Percentiles rank a stretch among this genome's conserved stretches.
These are phyloP conservation scores for Cystofilobasidium bisporidii DNA, from an alignment of 768 basidiomycete genomes.

Conservation along the genomic window DNA sequence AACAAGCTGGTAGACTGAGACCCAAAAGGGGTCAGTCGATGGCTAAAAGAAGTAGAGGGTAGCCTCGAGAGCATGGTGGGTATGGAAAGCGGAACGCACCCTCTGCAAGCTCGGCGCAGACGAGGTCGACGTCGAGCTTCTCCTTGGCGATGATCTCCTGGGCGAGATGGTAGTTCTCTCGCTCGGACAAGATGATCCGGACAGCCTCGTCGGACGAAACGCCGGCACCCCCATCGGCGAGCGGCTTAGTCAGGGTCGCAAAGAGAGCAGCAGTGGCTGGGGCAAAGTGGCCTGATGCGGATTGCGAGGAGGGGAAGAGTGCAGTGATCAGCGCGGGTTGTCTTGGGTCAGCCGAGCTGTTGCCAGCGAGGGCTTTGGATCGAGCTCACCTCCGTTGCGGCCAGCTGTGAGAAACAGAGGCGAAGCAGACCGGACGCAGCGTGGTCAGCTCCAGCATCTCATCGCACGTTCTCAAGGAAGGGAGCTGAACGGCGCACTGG, in stretches of 20 bases:
- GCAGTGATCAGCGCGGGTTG: too few relatives aligned
- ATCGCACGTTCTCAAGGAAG: too few relatives aligned
- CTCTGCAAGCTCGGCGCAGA: conserved; percentile 4
- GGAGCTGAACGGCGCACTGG: too few relatives aligned
- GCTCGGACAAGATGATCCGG: conserved; percentile 16
- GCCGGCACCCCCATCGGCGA: conserved; percentile 22
- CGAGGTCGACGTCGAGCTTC: conserved; percentile 17
- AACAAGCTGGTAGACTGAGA: conserved; percentile 4
- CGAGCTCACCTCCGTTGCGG: neutral
- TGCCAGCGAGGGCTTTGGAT: neutral
- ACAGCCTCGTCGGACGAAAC: conserved; percentile 14
- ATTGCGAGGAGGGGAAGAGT: too few relatives aligned
- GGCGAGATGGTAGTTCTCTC: conserved; percentile 23
- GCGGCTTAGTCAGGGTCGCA: conserved; percentile 6
- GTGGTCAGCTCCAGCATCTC: too few relatives aligned
- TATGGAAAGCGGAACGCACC: neutral
- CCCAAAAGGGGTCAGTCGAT: neutral
- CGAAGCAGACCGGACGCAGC: too few relatives aligned
- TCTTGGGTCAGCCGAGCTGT: neutral
- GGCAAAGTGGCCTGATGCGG: conserved; percentile 26
- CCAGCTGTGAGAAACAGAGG: neutral
- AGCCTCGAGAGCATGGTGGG: too few relatives aligned
- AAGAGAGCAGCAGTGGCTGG: conserved; percentile 21
- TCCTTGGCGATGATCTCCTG: conserved; percentile 18
- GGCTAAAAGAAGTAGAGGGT: neutral